Evolutionary conservation across 495 filamentous ascomycete species (phyloP), one percentile per base, ranked within the genome.

Genomic region (Friedmanniomyces simplex): DNA sequence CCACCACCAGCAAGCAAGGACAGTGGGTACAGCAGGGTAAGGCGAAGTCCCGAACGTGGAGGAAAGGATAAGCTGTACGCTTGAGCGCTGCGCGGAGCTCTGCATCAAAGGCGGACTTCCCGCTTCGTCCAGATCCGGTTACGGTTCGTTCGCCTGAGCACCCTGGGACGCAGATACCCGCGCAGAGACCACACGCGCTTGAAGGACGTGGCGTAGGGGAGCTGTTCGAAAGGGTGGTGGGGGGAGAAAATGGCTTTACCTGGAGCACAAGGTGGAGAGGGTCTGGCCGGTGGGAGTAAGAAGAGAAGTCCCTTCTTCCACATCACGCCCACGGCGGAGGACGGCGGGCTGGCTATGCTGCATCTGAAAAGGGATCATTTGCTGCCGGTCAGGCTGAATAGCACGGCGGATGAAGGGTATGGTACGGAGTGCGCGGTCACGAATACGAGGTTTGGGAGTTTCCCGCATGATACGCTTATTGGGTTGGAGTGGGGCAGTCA

Each of bases 361-460:
- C 60, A 66, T 52, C 60, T 66, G 46, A 63, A 57, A 54, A 36
- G 57, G 21, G 60, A 63, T 43, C 59, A 34, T 32, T 42, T 60
- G 24, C 20, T 61, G 24, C 60, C 63, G 16, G 50, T 66, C 36
- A 59, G 45, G 14, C 43, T 66, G 18, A 20, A 54, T 16, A 46
- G 28, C 16, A 32, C 52, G n/a, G 50, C 52, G 16, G 60, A 63
- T 28, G 57, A 60, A 11, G 57, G 54, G 7, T 63, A 91, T 62
- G 77, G 77, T 24, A 89, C 93, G 67, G 88, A 87, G 16, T 22
- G 46, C 54, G 83, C 84, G 55, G 87, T 96, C 11, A 81, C 85
- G 55, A 97, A 93, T 69, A 99, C 93, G 1, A 84, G 91, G 11
- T 99, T 95, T 65, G 93, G 93, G 24, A 91, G 89, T 4, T 99